Evolutionary conservation across 2,329 filamentous ascomycete species (phyloP).

Genomic region (Trichophyton mentagrophytes): DNA sequence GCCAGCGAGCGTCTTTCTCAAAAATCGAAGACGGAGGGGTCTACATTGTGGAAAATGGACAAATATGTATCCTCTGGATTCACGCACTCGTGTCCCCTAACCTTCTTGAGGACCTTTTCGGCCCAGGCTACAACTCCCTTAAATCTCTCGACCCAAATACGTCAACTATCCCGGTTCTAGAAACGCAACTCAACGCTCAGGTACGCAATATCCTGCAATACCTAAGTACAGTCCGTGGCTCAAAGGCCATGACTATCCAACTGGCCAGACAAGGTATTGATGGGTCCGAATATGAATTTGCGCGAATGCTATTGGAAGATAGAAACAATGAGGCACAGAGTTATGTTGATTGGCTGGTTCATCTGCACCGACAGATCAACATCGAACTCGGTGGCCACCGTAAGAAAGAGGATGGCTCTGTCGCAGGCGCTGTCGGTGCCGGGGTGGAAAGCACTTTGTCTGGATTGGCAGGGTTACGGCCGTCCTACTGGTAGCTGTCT

Average conservation of each 20-base stretch:
- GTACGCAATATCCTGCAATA: slow-evolving; percentile 89
- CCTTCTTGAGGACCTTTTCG: slow-evolving; percentile 79
- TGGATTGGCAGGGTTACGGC: slow-evolving; percentile 34
- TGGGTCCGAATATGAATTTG: slow-evolving; percentile 93
- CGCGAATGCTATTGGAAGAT: slow-evolving; percentile 78
- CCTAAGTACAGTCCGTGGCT: slow-evolving; percentile 63
- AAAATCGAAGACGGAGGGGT: slow-evolving; percentile 85
- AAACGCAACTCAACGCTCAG: slow-evolving; percentile 89
- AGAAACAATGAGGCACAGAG: slow-evolving; percentile 95
- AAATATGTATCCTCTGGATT: slow-evolving; percentile 82
- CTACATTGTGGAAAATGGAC: slow-evolving; percentile 91
- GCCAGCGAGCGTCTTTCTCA: slow-evolving; percentile 70
- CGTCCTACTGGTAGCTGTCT: slow-evolving; percentile 33
- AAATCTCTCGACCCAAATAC: slow-evolving; percentile 70
- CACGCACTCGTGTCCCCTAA: slow-evolving; percentile 88
- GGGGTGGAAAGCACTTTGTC: slow-evolving; percentile 30
- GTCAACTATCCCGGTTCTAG: slow-evolving; percentile 65
- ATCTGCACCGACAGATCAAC: slow-evolving; percentile 85
- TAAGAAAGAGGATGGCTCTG: slow-evolving; percentile 33
- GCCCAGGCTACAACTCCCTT: slow-evolving; percentile 56
- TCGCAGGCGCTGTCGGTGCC: slow-evolving; percentile 11
- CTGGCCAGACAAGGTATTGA: slow-evolving; percentile 85
- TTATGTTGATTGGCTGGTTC: slow-evolving; percentile 97
- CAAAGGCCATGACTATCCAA: slow-evolving; percentile 79
- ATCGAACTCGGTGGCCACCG: slow-evolving; percentile 54